A percentile compares a stretch with the other conserved stretches of the same genome.
phyloP scores from a whole-genome alignment of 164 flowering plant species.

The Houttuynia cordata region DNA sequence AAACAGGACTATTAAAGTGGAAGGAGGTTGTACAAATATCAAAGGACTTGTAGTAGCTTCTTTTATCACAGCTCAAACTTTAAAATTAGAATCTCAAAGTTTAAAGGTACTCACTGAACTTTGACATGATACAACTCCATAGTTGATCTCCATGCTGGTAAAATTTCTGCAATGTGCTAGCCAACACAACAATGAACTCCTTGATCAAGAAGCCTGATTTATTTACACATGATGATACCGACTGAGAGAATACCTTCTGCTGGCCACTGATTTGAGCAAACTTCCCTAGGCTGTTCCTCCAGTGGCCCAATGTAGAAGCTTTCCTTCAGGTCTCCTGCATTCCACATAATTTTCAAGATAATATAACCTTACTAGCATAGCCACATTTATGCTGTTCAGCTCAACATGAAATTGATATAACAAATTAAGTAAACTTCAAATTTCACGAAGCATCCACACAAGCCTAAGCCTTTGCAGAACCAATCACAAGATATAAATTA shows the following conservation, averaged over 20 bases:
- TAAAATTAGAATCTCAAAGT: neutral
- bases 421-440: neutral
- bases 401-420: neutral
- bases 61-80: neutral
- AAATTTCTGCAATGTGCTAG: constrained; percentile 28
- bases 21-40: no score
- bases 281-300: constrained; percentile 12
- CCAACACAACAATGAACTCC: constrained; percentile 6
- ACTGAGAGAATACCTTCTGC: constrained; percentile 36
- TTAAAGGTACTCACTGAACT: constrained; percentile 38
- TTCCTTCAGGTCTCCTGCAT: constrained; percentile 77
- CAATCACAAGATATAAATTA: no score
- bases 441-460: no score
- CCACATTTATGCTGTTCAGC: no score
- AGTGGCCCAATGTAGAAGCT: constrained; percentile 63
- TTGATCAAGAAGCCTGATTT: neutral
- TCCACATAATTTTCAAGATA: neutral
- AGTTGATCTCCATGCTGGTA: constrained; percentile 60
- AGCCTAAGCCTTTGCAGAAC: no score
- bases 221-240: neutral
- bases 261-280: constrained; percentile 70
- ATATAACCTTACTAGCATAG: neutral
- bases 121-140: constrained; percentile 53
- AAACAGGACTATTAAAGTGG: no score
- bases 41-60: neutral